A percentile compares a stretch with the other conserved stretches of the same genome.
Conservation (phyloP, 169 alveolate genomes). For the Eimeria praecox region DNA sequence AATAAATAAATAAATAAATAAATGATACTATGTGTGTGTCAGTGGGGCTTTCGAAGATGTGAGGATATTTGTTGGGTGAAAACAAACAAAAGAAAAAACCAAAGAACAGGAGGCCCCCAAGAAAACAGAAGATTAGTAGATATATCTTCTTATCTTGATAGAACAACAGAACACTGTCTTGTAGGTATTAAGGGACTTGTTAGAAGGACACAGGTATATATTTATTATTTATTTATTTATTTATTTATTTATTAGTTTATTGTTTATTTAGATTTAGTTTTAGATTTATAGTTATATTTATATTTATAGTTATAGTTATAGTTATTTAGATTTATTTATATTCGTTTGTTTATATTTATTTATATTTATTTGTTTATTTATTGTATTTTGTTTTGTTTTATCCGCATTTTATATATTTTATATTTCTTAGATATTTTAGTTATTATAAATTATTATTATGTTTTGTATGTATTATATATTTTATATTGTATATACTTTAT, state of each 20-base stretch:
- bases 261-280: no score
- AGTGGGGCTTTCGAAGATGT: conserved; percentile 96
- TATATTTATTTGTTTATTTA: no score
- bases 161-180: conserved; percentile 96
- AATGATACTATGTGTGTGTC: background rate
- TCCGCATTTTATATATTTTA: no score
- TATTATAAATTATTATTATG: no score
- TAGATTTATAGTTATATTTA: no score
- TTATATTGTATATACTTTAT: background rate
- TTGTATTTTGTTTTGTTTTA: no score
- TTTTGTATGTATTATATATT: background rate
- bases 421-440: no score
- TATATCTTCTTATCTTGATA: conserved; percentile 85
- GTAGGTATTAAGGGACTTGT: conserved; percentile 97
- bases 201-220: conserved; percentile 79
- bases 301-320: no score
- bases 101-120: conserved; percentile 81
- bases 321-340: no score
- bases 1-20: no score
- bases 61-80: conserved; percentile 97
- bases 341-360: no score
- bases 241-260: background rate
- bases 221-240: background rate
- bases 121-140: conserved; percentile 75
- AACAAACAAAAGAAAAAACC: conserved; percentile 88